A percentile compares a stretch with the other conserved stretches of the same genome.
Evolutionary conservation across 768 basidiomycete species (phyloP).

Genomic region (Inosperma sp.): DNA sequence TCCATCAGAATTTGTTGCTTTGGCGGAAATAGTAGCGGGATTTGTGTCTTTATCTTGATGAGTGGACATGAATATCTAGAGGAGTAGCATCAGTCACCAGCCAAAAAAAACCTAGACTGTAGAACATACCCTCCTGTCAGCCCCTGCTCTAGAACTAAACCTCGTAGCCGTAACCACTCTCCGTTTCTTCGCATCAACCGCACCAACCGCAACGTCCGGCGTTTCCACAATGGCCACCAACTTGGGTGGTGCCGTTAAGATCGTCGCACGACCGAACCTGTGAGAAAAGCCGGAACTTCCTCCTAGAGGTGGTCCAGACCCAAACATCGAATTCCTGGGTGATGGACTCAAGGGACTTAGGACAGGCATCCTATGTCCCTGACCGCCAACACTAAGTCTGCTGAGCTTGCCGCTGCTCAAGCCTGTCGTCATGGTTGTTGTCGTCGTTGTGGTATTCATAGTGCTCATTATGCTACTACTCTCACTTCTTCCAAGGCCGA

Average conservation of each 20-base stretch:
- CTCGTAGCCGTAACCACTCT: slow-evolving; percentile 84
- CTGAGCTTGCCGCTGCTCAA: neutral
- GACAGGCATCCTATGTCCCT: neutral
- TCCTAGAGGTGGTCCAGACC: neutral
- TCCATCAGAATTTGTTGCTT: neutral
- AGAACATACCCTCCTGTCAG: slow-evolving; percentile 68
- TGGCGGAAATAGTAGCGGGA: slow-evolving; percentile 1
- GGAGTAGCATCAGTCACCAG: neutral
- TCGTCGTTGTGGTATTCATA: slow-evolving; percentile 4
- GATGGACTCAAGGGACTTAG: slow-evolving; percentile 43
- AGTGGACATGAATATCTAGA: slow-evolving; percentile 78
- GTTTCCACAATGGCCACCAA: slow-evolving; percentile 80
- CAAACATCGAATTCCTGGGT: slow-evolving; percentile 39
- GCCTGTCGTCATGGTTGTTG: slow-evolving; percentile 1
- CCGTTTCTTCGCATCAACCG: slow-evolving; percentile 79
- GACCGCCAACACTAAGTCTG: slow-evolving; percentile 6
- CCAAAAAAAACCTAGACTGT: neutral
- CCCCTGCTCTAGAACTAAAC: slow-evolving; percentile 79
- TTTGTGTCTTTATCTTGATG: slow-evolving; percentile 55
- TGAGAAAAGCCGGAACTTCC: slow-evolving; percentile 40
- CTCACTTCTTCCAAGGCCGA: slow-evolving; percentile 14
- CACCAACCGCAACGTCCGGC: slow-evolving; percentile 85
- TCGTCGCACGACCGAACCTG: slow-evolving; percentile 64
- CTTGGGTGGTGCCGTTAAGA: slow-evolving; percentile 79
- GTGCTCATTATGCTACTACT: slow-evolving; percentile 1